Evolutionary conservation across 2,329 filamentous ascomycete genomes (phyloP).

Genomic region (Fusarium stilboides): DNA sequence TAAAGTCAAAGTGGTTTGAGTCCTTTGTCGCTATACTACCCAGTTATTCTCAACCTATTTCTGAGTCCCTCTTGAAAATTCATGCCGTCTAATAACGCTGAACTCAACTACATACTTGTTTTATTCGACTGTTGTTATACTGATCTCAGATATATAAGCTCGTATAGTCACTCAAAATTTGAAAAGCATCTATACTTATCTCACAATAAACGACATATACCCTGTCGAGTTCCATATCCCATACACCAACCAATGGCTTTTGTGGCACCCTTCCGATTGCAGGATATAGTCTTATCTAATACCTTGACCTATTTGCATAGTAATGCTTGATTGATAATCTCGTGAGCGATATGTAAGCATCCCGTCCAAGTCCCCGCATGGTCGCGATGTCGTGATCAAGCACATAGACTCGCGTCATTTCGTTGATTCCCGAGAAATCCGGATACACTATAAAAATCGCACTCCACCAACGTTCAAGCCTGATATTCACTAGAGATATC

Average conservation of each 20-base stretch:
- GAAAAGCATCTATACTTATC: too few relatives aligned
- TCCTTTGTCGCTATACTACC: too few relatives aligned
- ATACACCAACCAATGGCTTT: not conserved
- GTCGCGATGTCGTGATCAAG: constrained; percentile 41
- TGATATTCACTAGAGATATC: not conserved
- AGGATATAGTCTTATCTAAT: not conserved
- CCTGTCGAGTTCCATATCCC: not conserved
- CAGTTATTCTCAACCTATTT: too few relatives aligned
- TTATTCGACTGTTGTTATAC: too few relatives aligned
- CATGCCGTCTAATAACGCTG: too few relatives aligned
- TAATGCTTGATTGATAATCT: not conserved
- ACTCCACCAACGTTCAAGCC: too few relatives aligned
- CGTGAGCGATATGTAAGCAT: not conserved
- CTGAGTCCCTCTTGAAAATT: too few relatives aligned
- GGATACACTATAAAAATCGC: not conserved
- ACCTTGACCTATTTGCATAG: not conserved
- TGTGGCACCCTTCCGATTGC: not conserved
- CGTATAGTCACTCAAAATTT: too few relatives aligned
- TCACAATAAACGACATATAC: too few relatives aligned
- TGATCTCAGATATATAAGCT: too few relatives aligned
- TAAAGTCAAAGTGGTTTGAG: too few relatives aligned
- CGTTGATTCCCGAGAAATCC: not conserved
- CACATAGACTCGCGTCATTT: constrained; percentile 31
- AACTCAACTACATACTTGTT: too few relatives aligned
- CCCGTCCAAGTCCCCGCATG: constrained; percentile 16